Evolutionary conservation across 2,329 filamentous ascomycete species (phyloP), one percentile per base, ranked within the genome.

Genomic region (Aspergillus brunneoviolaceus): DNA sequence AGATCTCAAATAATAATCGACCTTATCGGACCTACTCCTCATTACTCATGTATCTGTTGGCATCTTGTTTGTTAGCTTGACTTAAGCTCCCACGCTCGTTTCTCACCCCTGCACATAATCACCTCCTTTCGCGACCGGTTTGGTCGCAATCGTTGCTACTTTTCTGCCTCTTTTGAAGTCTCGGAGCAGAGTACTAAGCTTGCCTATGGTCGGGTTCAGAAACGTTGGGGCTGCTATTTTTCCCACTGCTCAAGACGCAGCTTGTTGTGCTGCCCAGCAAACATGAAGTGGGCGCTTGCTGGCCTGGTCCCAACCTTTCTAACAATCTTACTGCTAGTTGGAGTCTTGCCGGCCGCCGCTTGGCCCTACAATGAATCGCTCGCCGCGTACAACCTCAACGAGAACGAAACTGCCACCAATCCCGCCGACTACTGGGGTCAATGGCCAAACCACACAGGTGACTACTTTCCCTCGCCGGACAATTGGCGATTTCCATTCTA

Each of bases 401-500:
- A 79, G 63, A 87, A 88, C 69, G 65, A 80, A 65, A 74, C 77
- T 47, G 85, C 85, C n/a, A 79, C 69, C 6, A 71, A 80, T 55
- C 84, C 85, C 2, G 72, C 83, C 35, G 80, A 88, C 49, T 88
- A 88, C 69, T 82, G 75, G 72, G 82, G 85, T 59, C 73, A 79
- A 74, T 82, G 84, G 82, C 75, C 74, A 16, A 74, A 80, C 63
- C 82, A 85, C 35, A 49, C 49, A 14, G 55, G 55, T 21, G 64
- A 63, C 25, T 87, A 84, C 65, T 69, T 74, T n/a, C 72, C 77
- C 0, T 87, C 85, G 19, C 86, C 86, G 2, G 69, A 75, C 0
- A 87, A 85, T 64, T 88, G 86, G 86, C 80, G 86, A 25, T 81
- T 88, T 60, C 86, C 86, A 0, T 84, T 87, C 67, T 89, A 88